Percentiles rank a stretch among this genome's conserved stretches.
Evolutionary conservation across 1,139 yeast genomes (phyloP).

Genomic region (Trichomonascaceae sp.): DNA sequence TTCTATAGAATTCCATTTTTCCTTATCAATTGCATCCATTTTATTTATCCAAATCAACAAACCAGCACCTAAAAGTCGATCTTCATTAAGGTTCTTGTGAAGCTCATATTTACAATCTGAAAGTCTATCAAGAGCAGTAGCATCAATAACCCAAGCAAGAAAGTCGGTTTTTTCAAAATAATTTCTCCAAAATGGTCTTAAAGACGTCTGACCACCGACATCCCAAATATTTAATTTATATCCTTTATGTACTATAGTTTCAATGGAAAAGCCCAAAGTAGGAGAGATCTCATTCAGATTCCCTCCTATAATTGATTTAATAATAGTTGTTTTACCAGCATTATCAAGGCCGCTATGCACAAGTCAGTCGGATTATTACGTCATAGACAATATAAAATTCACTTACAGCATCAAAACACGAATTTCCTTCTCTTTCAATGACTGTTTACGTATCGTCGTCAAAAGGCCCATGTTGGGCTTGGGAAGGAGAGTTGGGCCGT

Average conservation of each 20-base stretch:
- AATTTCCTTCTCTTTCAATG: conserved; percentile 69
- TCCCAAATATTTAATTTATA: conserved; percentile 54
- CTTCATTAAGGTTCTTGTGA: conserved; percentile 55
- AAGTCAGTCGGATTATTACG: neutral
- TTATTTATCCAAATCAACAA: conserved; percentile 43
- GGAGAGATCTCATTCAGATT: conserved; percentile 47
- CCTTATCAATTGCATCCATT: conserved; percentile 35
- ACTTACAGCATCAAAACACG: conserved; percentile 57
- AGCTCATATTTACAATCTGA: conserved; percentile 63
- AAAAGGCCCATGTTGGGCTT: conserved; percentile 65
- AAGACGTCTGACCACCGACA: conserved; percentile 77
- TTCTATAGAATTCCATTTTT: conserved; percentile 34
- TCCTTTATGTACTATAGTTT: conserved; percentile 40
- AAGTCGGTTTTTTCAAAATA: conserved; percentile 83
- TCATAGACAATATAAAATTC: neutral
- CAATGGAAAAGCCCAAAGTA: conserved; percentile 60
- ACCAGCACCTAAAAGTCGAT: conserved; percentile 61
- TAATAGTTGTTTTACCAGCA: conserved; percentile 81
- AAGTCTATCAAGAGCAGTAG: conserved; percentile 54
- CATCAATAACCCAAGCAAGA: conserved; percentile 90
- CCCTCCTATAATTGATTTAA: conserved; percentile 43
- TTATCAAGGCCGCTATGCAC: conserved; percentile 63
- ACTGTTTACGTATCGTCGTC: conserved; percentile 75
- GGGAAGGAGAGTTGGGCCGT: neutral
- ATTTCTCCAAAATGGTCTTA: conserved; percentile 84